Evolutionary conservation across 2,329 filamentous ascomycete species (phyloP).

Genomic region (Ceratocystis eucalypticola): DNA sequence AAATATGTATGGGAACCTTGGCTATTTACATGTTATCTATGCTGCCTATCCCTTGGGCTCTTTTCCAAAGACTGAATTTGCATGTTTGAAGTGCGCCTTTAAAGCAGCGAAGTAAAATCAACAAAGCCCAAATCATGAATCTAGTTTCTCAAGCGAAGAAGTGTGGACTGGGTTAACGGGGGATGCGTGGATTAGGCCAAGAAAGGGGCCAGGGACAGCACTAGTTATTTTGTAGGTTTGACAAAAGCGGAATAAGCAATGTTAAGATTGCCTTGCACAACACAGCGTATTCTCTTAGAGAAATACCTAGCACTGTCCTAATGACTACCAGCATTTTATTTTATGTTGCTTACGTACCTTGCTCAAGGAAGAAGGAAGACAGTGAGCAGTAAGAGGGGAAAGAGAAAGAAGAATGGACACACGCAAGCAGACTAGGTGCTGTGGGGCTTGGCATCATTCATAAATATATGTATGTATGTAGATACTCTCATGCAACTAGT

Average conservation of each 20-base stretch:
- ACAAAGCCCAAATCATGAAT: neutral
- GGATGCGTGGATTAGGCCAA: neutral
- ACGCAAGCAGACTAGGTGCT: too few relatives aligned
- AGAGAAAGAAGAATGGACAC: neutral
- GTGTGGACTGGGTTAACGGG: neutral
- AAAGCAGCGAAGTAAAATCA: neutral
- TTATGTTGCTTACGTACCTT: neutral
- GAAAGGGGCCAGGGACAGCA: neutral
- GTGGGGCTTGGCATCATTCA: too few relatives aligned
- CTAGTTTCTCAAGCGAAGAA: neutral
- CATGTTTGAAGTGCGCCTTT: neutral
- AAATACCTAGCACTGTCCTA: too few relatives aligned
- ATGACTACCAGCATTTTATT: neutral
- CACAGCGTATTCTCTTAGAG: too few relatives aligned
- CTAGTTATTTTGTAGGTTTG: neutral
- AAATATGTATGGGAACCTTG: too few relatives aligned
- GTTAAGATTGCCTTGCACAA: neutral
- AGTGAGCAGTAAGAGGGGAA: neutral
- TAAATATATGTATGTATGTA: too few relatives aligned
- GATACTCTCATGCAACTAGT: too few relatives aligned
- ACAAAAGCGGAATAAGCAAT: neutral
- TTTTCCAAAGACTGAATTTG: neutral
- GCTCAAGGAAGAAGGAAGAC: neutral
- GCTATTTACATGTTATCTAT: neutral
- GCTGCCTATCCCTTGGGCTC: neutral